These are phyloP conservation scores for Mortierella alpina DNA, from an alignment of 192 early-diverging fungal species.

Conservation along the genomic window DNA sequence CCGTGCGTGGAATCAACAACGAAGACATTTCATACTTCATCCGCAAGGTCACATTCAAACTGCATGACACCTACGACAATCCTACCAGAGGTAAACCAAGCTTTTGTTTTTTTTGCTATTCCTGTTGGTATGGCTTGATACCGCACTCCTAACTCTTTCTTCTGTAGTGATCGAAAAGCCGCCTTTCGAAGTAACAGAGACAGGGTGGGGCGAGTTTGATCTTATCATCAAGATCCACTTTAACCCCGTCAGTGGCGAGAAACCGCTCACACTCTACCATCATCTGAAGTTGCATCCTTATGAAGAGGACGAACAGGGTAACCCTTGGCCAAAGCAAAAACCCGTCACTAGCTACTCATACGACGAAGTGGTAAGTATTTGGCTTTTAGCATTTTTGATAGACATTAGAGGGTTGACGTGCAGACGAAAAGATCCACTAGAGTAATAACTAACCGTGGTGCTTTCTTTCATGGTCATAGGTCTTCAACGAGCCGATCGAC, in stretches of 20 bases:
- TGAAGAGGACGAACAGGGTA: conserved; percentile 71
- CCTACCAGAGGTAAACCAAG: conserved; percentile 71
- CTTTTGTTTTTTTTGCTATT: conserved; percentile 2
- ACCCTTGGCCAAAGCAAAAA: conserved; percentile 67
- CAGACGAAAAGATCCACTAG: background rate
- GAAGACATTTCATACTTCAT: conserved; percentile 90
- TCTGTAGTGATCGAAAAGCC: conserved; percentile 76
- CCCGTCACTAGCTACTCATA: conserved; percentile 81
- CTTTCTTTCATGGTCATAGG: conserved; percentile 45
- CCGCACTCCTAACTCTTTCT: background rate
- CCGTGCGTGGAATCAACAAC: conserved; percentile 83
- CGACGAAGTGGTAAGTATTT: conserved; percentile 77
- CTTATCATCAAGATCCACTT: conserved; percentile 94
- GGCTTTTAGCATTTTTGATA: background rate
- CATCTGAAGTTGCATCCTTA: conserved; percentile 92
- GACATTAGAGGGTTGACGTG: background rate
- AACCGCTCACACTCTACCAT: conserved; percentile 86
- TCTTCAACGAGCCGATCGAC: conserved; percentile 88
- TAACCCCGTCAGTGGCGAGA: conserved; percentile 78
- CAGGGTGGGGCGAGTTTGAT: conserved; percentile 99
- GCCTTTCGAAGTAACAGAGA: conserved; percentile 94
- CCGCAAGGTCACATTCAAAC: conserved; percentile 91
- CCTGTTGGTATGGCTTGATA: background rate
- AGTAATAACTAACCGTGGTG: background rate
- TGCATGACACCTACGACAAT: conserved; percentile 93